Percentiles rank a stretch among this genome's conserved stretches.
Conservation (phyloP, 208 protist species). For the Leishmania martiniquensis region DNA sequence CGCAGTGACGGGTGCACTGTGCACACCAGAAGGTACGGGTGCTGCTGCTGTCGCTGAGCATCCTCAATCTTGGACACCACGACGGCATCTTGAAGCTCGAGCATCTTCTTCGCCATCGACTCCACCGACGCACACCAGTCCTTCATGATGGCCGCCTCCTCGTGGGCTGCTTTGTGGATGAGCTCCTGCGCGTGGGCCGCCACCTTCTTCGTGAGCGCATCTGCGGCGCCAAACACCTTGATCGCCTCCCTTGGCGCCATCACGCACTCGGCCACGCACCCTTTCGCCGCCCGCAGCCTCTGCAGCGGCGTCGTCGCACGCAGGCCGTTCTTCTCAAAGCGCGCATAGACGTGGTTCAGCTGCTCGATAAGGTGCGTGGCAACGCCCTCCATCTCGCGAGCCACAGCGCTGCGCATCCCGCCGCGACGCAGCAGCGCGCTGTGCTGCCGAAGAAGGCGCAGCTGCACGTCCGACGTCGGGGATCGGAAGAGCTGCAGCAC, state of each 20-base stretch:
- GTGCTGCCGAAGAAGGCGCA: slow-evolving; percentile 62
- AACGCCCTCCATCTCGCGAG: slow-evolving; percentile 54
- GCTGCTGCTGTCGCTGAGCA: slow-evolving; percentile 8
- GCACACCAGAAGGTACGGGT: slow-evolving; percentile 55
- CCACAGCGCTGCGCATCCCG: slow-evolving; percentile 50
- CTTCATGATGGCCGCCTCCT: slow-evolving; percentile 32
- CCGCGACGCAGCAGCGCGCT: slow-evolving; percentile 58
- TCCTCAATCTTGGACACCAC: slow-evolving; percentile 32
- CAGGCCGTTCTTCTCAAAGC: slow-evolving; percentile 70
- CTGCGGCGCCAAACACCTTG: slow-evolving; percentile 55
- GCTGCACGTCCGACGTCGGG: slow-evolving; percentile 33
- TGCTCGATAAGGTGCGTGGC: slow-evolving; percentile 61
- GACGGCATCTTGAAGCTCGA: slow-evolving; percentile 48
- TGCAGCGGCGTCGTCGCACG: slow-evolving; percentile 69
- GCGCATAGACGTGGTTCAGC: slow-evolving; percentile 46
- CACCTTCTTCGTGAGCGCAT: slow-evolving; percentile 43
- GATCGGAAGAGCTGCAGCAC: slow-evolving; percentile 62
- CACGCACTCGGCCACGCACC: slow-evolving; percentile 65
- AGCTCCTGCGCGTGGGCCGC: slow-evolving; percentile 34
- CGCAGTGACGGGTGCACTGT: slow-evolving; percentile 49
- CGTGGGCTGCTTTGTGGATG: slow-evolving; percentile 33
- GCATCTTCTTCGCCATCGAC: slow-evolving; percentile 40
- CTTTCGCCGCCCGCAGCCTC: slow-evolving; percentile 61
- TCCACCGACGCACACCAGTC: slow-evolving; percentile 51
- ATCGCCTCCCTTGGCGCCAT: slow-evolving; percentile 57